phyloP scores from a whole-genome alignment of 2,329 filamentous ascomycete species.

The Arthrocladium fulminans region DNA sequence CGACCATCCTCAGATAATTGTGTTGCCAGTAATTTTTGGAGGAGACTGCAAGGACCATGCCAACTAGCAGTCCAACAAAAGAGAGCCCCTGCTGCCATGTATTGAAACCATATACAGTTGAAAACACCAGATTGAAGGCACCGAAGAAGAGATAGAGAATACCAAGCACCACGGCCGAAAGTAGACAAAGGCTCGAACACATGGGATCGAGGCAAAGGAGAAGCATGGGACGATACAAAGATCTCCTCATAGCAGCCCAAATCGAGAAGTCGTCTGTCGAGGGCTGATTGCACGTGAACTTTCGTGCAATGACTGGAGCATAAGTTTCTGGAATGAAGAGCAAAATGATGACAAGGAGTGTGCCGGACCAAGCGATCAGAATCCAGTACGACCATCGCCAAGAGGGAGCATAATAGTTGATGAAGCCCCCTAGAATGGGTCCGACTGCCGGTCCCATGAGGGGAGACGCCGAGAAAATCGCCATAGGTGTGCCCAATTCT shows the following conservation, averaged over 20 bases:
- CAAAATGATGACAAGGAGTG: slow-evolving; percentile 51
- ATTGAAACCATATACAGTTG: slow-evolving; percentile 32
- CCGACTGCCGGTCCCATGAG: slow-evolving; percentile 47
- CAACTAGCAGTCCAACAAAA: slow-evolving; percentile 43
- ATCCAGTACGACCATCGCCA: slow-evolving; percentile 73
- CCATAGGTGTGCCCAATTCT: slow-evolving; percentile 65
- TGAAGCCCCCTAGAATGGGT: slow-evolving; percentile 37
- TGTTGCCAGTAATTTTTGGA: slow-evolving; percentile 38
- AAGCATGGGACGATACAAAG: slow-evolving; percentile 45
- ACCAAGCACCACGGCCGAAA: slow-evolving; percentile 34
- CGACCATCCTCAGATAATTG: slow-evolving; percentile 33
- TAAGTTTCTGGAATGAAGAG: slow-evolving; percentile 74
- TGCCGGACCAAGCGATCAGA: slow-evolving; percentile 62
- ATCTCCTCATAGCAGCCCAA: slow-evolving; percentile 43
- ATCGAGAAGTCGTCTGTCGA: slow-evolving; percentile 62
- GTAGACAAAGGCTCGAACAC: slow-evolving; percentile 33
- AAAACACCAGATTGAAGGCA: slow-evolving; percentile 35
- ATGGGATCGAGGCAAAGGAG: slow-evolving; percentile 36
- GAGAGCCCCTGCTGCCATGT: slow-evolving; percentile 26
- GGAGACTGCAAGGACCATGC: slow-evolving; percentile 39
- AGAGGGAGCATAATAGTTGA: slow-evolving; percentile 61
- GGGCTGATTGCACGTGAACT: slow-evolving; percentile 58
- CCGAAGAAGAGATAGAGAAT: slow-evolving; percentile 36
- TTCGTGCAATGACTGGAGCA: slow-evolving; percentile 59
- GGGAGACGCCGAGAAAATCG: slow-evolving; percentile 58